Base-by-base conservation (phyloP, 129 eudicot species). In the Rutidosis leptorrhynchoides region DNA sequence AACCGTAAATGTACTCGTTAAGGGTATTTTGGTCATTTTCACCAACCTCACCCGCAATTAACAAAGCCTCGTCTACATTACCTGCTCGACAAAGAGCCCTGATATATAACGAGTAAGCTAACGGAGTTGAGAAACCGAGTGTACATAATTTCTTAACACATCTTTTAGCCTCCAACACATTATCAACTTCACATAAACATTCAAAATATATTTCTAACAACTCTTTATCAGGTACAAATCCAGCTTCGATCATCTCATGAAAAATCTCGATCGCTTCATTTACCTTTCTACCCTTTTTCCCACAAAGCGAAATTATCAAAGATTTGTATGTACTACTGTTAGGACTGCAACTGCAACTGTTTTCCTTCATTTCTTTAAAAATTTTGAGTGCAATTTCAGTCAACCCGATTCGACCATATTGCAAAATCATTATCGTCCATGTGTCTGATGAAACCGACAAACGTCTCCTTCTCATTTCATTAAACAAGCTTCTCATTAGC, bases 391-490 rank as follows among this genome's bases (percentile, higher is more conserved):
- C 97, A 30, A 81, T 81, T 28, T 91, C 88, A 1, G 97, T 91
- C 80, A 91, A 74, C 20, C 94, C 94, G 37, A 83, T 82, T 74
- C 90, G 79, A 63, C 97, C 96, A 74, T 87, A 91, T 77, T 82
- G 86, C 90, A 81, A 57, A 52, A 91, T 87, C 96, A 87, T 85
- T 63, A 91, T 87, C 15, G 90, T 85, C 94, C 93, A 91, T 11
- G 97, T 85, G 77, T 91, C 90, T 58, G 95, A 69, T 29, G 90
- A 84, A 57, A 85, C 70, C 37, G 54, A 63, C 71, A 51, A 81
- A 15, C 90, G 80, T 60, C 79, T 85, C 69, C 96, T 77, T 67
- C 67, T 82, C 94, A 91, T 91, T 63, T 91, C 96, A 49, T 74
- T 28, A 55, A 81, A 83, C 46, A 91, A 82, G 64, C 52, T 77